phyloP scores from a whole-genome alignment of 1,284 basidiomycete genomes.

The Heliocybe sulcata region DNA sequence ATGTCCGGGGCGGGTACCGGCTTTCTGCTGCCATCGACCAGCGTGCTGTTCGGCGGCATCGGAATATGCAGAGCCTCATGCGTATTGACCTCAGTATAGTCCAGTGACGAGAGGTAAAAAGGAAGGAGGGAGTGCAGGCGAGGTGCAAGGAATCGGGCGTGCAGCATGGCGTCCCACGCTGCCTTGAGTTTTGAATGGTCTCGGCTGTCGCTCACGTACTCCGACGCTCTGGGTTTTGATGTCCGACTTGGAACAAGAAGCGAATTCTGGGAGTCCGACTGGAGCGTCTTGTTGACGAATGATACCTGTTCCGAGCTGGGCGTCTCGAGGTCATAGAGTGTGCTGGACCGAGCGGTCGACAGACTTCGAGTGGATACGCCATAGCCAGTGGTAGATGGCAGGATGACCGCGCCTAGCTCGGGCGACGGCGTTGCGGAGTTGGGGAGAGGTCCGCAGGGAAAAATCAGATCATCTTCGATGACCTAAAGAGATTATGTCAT shows the following conservation, averaged over 20 bases:
- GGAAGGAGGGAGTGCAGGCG: constrained; percentile 55
- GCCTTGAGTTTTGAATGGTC: constrained; percentile 56
- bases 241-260: not conserved
- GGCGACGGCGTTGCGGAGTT: constrained; percentile 14
- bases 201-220: constrained; percentile 30
- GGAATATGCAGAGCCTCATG: constrained; percentile 45
- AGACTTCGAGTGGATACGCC: not conserved
- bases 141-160: constrained; percentile 46
- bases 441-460: constrained; percentile 42
- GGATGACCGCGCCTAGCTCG: constrained; percentile 5
- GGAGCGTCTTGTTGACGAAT: not conserved
- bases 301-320: not conserved
- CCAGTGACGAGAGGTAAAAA: constrained; percentile 51
- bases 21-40: constrained; percentile 6
- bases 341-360: constrained; percentile 1
- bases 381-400: not conserved
- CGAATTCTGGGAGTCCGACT: not conserved
- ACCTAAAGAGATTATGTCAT: constrained; percentile 31
- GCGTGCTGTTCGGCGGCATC: constrained; percentile 43
- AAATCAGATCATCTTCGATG: constrained; percentile 66
- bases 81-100: constrained; percentile 46
- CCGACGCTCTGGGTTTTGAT: constrained; percentile 1
- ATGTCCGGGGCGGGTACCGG: constrained; percentile 7
- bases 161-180: constrained; percentile 66
- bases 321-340: not conserved